These are phyloP conservation scores for Artemisia annua DNA, from an alignment of 129 eudicot species.

Conservation along the genomic window DNA sequence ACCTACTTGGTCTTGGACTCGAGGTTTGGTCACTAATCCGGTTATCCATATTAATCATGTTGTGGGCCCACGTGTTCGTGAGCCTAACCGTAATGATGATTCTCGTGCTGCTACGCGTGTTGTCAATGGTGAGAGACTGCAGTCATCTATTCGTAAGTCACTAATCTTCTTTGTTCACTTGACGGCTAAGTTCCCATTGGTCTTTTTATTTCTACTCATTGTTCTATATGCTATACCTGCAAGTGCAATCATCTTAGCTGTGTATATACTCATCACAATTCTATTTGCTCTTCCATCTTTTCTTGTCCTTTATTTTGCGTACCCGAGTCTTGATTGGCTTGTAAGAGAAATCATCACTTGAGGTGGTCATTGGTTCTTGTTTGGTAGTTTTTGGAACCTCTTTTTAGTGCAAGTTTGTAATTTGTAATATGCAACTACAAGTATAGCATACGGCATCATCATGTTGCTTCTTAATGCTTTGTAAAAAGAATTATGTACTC, in stretches of 20 bases:
- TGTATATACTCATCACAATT: constrained; percentile 52
- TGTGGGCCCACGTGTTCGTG: constrained; percentile 24
- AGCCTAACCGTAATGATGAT: constrained; percentile 17
- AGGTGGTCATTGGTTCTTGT: constrained; percentile 23
- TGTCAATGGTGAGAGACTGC: constrained; percentile 44
- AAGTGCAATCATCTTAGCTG: constrained; percentile 53
- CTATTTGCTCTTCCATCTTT: constrained; percentile 60
- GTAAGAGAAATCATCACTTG: constrained; percentile 53
- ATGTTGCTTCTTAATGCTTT: constrained; percentile 24
- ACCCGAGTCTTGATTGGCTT: constrained; percentile 66
- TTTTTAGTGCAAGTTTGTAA: background rate
- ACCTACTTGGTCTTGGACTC: constrained; percentile 30
- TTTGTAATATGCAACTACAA: constrained; percentile 11
- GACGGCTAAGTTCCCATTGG: constrained; percentile 56
- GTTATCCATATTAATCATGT: constrained; percentile 16
- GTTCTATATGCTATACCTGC: constrained; percentile 60
- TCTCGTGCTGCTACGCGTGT: constrained; percentile 10
- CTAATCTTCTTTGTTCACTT: constrained; percentile 51
- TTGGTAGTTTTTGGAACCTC: background rate
- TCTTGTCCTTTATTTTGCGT: constrained; percentile 57
- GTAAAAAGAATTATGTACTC: constrained; percentile 23
- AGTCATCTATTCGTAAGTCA: constrained; percentile 47
- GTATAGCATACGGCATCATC: constrained; percentile 12
- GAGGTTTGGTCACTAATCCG: constrained; percentile 28
- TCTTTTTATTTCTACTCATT: constrained; percentile 54